Conservation (phyloP, 2,329 filamentous ascomycete species). For the Ophiocordyceps camponoti-floridani region DNA sequence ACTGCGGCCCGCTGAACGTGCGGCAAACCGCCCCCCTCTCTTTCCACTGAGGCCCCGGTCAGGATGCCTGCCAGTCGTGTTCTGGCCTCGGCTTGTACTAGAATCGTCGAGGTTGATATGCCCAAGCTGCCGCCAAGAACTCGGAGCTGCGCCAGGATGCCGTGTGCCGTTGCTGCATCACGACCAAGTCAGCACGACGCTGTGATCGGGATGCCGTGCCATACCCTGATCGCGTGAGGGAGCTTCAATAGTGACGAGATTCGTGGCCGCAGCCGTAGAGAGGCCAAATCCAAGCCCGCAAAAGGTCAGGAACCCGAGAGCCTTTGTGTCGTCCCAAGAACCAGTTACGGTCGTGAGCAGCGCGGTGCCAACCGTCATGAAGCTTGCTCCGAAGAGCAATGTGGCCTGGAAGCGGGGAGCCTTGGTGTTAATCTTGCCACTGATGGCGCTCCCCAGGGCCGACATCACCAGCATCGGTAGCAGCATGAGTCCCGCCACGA, state of each 20-base stretch:
- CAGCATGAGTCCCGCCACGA: constrained; percentile 31
- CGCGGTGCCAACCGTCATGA: constrained; percentile 28
- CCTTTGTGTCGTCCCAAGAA: constrained; percentile 20
- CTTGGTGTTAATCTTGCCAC: constrained; percentile 22
- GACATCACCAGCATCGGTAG: constrained; percentile 32
- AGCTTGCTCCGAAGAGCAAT: constrained; percentile 19
- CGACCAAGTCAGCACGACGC: not conserved
- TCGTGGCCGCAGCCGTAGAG: constrained; percentile 26
- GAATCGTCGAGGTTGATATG: constrained; percentile 31
- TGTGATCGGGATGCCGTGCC: constrained; percentile 1
- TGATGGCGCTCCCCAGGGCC: constrained; percentile 24
- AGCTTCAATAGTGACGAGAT: constrained; percentile 23
- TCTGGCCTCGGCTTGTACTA: constrained; percentile 17
- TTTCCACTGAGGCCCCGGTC: constrained; percentile 9
- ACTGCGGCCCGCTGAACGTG: constrained; percentile 13
- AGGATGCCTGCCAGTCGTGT: constrained; percentile 11
- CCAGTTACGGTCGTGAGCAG: constrained; percentile 21
- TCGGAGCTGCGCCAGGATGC: constrained; percentile 30
- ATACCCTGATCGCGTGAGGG: constrained; percentile 26
- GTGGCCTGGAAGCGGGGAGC: constrained; percentile 25
- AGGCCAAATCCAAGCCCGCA: constrained; percentile 35
- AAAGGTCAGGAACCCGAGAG: constrained; percentile 29
- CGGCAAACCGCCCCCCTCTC: constrained; percentile 7
- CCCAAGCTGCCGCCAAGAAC: constrained; percentile 36
- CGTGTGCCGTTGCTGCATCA: constrained; percentile 28